These are phyloP conservation scores for Pythium aphanidermatum DNA, from an alignment of 352 stramenopile genomes.

Conservation along the genomic window DNA sequence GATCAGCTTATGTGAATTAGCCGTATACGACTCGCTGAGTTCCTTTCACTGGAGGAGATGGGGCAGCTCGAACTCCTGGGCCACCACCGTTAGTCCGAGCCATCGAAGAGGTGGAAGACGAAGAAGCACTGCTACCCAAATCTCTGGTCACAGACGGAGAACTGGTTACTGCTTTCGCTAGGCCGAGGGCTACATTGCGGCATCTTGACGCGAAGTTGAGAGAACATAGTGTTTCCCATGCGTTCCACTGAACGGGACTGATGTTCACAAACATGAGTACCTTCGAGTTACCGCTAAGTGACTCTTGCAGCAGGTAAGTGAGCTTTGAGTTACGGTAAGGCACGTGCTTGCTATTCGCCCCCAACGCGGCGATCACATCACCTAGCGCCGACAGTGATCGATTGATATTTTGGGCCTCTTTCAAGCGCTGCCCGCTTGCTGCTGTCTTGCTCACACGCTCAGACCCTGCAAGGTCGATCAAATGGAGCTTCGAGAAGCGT, in stretches of 20 bases:
- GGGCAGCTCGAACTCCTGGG: background rate
- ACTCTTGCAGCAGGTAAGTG: constrained; percentile 85
- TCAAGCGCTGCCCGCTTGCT: constrained; percentile 88
- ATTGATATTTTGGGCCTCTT: constrained; percentile 97
- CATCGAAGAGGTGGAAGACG: too few relatives aligned
- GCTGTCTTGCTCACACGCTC: constrained; percentile 89
- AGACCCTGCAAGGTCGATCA: constrained; percentile 87
- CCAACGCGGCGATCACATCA: constrained; percentile 93
- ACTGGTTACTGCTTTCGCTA: constrained; percentile 48
- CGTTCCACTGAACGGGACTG: constrained; percentile 84
- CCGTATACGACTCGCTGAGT: constrained; percentile 10
- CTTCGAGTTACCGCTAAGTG: constrained; percentile 73
- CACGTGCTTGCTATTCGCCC: constrained; percentile 86
- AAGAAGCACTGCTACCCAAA: background rate
- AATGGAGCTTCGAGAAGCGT: constrained; percentile 67
- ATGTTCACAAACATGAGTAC: constrained; percentile 88
- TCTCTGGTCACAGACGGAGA: constrained; percentile 10
- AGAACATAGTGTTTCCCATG: constrained; percentile 85
- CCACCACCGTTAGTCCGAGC: background rate
- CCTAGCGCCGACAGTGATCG: constrained; percentile 91
- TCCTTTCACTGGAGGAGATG: constrained; percentile 8
- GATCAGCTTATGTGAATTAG: background rate
- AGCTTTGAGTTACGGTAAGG: constrained; percentile 96
- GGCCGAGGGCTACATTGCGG: constrained; percentile 81
- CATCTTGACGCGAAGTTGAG: constrained; percentile 89